Base-by-base conservation (phyloP, 2,329 filamentous ascomycete species). In the Claviceps sp. region DNA sequence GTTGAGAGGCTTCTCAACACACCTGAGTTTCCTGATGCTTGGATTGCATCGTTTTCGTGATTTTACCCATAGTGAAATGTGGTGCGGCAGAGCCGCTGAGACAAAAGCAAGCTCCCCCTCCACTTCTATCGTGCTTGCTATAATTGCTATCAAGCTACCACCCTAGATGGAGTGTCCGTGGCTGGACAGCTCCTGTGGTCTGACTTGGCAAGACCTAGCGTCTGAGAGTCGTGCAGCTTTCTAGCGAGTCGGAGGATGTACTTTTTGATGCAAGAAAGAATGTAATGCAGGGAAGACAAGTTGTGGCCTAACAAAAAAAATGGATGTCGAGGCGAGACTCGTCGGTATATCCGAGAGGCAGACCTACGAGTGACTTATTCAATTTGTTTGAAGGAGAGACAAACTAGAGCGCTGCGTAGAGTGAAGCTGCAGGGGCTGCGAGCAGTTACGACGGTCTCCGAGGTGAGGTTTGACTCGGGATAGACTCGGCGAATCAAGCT, bases 1-100 rank as follows among this genome's bases (percentile, higher is more conserved):
- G 3, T n/a, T 11, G 19, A 8, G 7, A 13, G 24, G 37, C 26
- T 50, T 11, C 14, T 30, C 41, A 46, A 55, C 77, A 67, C 71
- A 85, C 81, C 74, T 83, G 63, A 34, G 79, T 83, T 69, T 84
- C 81, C 69, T 73, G 75, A 65, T 85, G 81, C 71, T 84, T 84
- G 55, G 74, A 64, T 69, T 82, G 80, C 71, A 84, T 80, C 59
- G 73, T 70, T 71, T 84, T 85, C 54, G 75, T 80, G 62, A 85
- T 84, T 70, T 80, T 83, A 64, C 78, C 81, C 82, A 85, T 85
- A 62, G 60, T 81, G 74, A 73, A 68, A 65, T 64, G 65, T 64
- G 66, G 67, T 66, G 78, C 79, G 78, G 80, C 77, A 70, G 67
- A 68, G 77, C 78, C 78, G 78, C 78, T 62, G 64, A 64, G 62